Percentiles rank a stretch among this genome's conserved stretches.
Evolutionary conservation across 2,329 filamentous ascomycete genomes (phyloP).

Genomic region (Proliferodiscus dingleyae): DNA sequence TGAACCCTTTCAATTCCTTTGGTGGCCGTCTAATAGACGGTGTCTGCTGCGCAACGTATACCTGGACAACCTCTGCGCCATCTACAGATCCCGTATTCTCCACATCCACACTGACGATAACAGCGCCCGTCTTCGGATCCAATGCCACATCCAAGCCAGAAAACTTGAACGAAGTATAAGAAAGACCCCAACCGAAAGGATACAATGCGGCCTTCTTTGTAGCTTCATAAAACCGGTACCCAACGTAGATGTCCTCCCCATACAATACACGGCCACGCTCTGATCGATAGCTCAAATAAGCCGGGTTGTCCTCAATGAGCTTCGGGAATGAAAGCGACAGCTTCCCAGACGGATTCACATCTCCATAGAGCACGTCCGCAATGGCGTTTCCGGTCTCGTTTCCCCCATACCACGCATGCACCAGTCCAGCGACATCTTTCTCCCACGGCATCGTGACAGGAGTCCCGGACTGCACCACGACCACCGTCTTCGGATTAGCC

Average conservation of each 20-base stretch:
- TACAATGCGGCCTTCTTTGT: conserved; percentile 59
- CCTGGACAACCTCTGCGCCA: conserved; percentile 52
- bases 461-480: conserved; percentile 72
- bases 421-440: conserved; percentile 45
- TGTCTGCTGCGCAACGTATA: conserved; percentile 49
- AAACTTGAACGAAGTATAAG: conserved; percentile 64
- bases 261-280: conserved; percentile 70
- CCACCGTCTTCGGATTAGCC: conserved; percentile 62
- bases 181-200: conserved; percentile 72
- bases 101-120: conserved; percentile 44
- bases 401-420: conserved; percentile 83
- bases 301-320: conserved; percentile 62
- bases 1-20: conserved; percentile 62
- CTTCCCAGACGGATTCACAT: conserved; percentile 69
- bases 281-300: conserved; percentile 66
- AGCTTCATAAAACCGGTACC: conserved; percentile 75
- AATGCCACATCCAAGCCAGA: conserved; percentile 44
- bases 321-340: conserved; percentile 68
- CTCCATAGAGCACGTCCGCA: conserved; percentile 70
- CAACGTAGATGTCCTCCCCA: conserved; percentile 74
- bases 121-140: conserved; percentile 37
- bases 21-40: conserved; percentile 47
- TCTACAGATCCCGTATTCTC: conserved; percentile 55
- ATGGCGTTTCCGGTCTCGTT: conserved; percentile 78
- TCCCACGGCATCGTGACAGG: conserved; percentile 69